These are phyloP conservation scores for Skeletonema costatum DNA, from an alignment of 108 stramenopile species.

Conservation along the genomic window DNA sequence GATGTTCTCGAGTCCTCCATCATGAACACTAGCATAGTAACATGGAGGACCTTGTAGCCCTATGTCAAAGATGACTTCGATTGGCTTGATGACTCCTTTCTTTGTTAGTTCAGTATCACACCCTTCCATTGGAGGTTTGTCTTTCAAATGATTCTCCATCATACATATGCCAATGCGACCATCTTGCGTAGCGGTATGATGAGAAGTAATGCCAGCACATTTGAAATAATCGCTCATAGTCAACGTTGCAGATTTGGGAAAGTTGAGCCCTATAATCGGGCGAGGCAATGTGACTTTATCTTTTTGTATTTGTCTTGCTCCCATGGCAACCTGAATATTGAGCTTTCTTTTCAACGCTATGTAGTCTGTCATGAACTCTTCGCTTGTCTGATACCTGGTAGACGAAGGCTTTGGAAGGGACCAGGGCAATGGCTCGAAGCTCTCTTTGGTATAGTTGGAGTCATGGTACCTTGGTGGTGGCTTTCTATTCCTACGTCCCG, in stretches of 20 bases:
- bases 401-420: constrained; percentile 31
- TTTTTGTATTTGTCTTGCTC: constrained; percentile 16
- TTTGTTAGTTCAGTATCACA: constrained; percentile 11
- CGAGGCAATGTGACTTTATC: constrained; percentile 30
- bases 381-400: constrained; percentile 10
- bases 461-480: neutral
- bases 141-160: constrained; percentile 42
- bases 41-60: constrained; percentile 33
- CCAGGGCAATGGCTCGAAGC: constrained; percentile 35
- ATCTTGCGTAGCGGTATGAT: constrained; percentile 37
- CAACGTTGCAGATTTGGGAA: constrained; percentile 47
- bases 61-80: constrained; percentile 29
- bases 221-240: constrained; percentile 39
- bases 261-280: constrained; percentile 43
- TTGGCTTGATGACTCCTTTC: constrained; percentile 1
- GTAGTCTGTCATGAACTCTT: constrained; percentile 46
- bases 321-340: constrained; percentile 29
- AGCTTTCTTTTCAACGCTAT: constrained; percentile 29
- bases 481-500: neutral
- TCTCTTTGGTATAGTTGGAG: constrained; percentile 5
- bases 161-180: constrained; percentile 45
- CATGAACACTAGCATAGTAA: constrained; percentile 29
- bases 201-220: constrained; percentile 37
- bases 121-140: constrained; percentile 25
- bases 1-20: constrained; percentile 37